phyloP scores from a whole-genome alignment of 2,329 filamentous ascomycete genomes.

The Ceratocystis variospora region DNA sequence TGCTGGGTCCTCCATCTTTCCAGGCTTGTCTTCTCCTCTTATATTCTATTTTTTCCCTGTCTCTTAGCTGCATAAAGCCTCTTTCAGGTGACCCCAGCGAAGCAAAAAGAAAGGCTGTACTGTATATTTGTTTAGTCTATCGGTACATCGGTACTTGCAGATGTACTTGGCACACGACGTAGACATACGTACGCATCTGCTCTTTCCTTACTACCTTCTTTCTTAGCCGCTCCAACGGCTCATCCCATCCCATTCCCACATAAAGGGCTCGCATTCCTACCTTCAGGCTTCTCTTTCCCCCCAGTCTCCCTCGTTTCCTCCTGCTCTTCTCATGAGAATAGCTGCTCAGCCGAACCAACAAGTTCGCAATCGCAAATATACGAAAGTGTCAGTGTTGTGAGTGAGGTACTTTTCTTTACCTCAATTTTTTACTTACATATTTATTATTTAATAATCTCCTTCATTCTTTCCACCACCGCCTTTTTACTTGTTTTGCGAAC shows the following conservation, averaged over 20 bases:
- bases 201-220: not conserved
- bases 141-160: not conserved
- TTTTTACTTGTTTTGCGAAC: not conserved
- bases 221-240: not conserved
- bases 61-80: not conserved
- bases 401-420: not conserved
- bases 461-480: not conserved
- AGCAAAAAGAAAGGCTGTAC: not conserved
- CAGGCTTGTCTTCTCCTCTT: not conserved
- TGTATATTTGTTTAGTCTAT: not conserved
- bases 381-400: not conserved
- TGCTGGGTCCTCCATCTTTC: not conserved
- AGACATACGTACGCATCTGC: not conserved
- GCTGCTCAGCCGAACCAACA: not conserved
- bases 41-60: not conserved
- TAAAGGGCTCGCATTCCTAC: constrained; percentile 6
- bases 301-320: not conserved
- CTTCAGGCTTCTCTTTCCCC: not conserved
- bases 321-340: not conserved
- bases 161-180: not conserved
- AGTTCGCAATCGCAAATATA: not conserved
- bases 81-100: not conserved
- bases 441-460: not conserved
- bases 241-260: constrained; percentile 5
- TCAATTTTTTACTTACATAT: not conserved